phyloP scores from a whole-genome alignment of 768 basidiomycete species.

The Mycena filopes region DNA sequence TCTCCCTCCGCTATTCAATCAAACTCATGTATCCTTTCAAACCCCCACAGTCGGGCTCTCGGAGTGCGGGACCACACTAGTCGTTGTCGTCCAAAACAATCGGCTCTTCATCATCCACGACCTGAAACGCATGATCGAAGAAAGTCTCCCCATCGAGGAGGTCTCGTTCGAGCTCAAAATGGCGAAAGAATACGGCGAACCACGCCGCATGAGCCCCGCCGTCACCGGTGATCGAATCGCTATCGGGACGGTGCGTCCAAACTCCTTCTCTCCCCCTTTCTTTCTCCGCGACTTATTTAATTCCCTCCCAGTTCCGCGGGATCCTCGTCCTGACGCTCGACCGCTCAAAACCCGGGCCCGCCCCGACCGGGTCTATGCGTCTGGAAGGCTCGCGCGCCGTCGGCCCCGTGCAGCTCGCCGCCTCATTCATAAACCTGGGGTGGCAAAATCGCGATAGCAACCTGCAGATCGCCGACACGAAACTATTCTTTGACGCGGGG shows the following conservation, averaged over 20 bases:
- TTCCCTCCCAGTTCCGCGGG: not conserved
- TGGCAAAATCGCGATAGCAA: not conserved
- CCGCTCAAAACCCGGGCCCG: not conserved
- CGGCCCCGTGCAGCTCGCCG: not conserved
- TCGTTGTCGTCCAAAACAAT: not conserved
- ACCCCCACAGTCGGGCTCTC: constrained; percentile 8
- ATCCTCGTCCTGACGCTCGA: constrained; percentile 5
- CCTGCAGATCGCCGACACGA: not conserved
- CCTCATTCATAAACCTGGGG: not conserved
- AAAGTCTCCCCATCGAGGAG: not conserved
- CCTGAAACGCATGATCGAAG: not conserved
- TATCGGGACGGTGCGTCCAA: not conserved
- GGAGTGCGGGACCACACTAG: constrained; percentile 4
- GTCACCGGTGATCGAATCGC: constrained; percentile 11
- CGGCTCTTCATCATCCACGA: constrained; percentile 3
- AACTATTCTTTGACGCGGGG: constrained; percentile 4
- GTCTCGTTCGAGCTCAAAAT: constrained; percentile 4
- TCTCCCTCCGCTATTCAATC: too few relatives aligned
- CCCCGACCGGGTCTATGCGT: not conserved
- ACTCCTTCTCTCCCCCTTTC: not conserved
- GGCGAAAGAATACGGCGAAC: not conserved
- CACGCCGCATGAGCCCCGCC: not conserved
- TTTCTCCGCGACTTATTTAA: not conserved
- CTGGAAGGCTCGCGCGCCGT: not conserved
- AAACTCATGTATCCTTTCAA: not conserved